Percentiles rank a stretch among this genome's conserved stretches.
Conservation (phyloP, 2,329 filamentous ascomycete species). For the Microascus cirrosus region DNA sequence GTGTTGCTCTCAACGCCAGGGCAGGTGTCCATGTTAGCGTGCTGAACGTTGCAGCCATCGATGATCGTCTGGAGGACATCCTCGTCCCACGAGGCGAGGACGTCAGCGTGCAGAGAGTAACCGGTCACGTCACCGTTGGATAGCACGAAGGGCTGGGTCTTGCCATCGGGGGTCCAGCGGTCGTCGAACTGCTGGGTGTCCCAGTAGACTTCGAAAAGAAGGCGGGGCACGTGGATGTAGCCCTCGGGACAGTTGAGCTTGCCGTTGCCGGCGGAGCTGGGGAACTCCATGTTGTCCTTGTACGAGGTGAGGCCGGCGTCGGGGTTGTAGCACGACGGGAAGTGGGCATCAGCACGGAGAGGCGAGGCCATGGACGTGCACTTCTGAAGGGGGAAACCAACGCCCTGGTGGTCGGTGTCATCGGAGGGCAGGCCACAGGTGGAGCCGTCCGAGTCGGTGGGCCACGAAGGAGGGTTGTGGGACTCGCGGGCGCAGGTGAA, state of each 20-base stretch:
- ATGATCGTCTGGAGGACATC: slow-evolving; percentile 54
- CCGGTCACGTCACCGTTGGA: slow-evolving; percentile 60
- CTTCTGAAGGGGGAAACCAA: slow-evolving; percentile 58
- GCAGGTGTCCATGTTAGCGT: slow-evolving; percentile 51
- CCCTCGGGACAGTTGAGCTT: slow-evolving; percentile 43
- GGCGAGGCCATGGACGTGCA: slow-evolving; percentile 54
- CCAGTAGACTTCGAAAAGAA: slow-evolving; percentile 52
- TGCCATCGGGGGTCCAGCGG: slow-evolving; percentile 42
- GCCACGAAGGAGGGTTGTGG: slow-evolving; percentile 39
- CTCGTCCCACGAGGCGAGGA: slow-evolving; percentile 62
- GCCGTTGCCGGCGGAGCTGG: slow-evolving; percentile 31
- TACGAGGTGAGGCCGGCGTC: slow-evolving; percentile 46
- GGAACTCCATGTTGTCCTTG: slow-evolving; percentile 56
- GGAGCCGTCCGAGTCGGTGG: slow-evolving; percentile 40
- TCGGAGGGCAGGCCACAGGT: slow-evolving; percentile 43
- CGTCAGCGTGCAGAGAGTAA: slow-evolving; percentile 61
- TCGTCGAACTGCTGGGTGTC: slow-evolving; percentile 39
- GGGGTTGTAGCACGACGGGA: slow-evolving; percentile 66
- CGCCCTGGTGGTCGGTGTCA: slow-evolving; percentile 41
- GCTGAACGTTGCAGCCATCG: slow-evolving; percentile 51
- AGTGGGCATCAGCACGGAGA: slow-evolving; percentile 56
- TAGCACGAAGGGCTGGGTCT: slow-evolving; percentile 53
- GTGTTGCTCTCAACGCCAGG: slow-evolving; percentile 42
- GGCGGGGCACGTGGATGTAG: slow-evolving; percentile 41
- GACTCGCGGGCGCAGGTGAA: slow-evolving; percentile 49